Evolutionary conservation across 2,329 filamentous ascomycete genomes (phyloP).

Genomic region (Alternaria hordeiaustralica): DNA sequence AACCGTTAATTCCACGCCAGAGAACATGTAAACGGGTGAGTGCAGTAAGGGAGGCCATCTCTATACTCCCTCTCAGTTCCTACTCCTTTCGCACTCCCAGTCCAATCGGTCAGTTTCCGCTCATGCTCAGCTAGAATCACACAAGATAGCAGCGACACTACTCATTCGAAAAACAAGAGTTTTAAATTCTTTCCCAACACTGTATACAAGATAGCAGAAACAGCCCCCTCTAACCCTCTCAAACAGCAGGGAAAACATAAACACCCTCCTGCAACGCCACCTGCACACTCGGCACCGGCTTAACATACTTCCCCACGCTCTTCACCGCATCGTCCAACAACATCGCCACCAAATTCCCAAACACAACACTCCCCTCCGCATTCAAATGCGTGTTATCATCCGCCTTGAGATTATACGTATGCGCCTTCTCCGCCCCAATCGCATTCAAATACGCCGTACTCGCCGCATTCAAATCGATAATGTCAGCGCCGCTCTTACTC

Average conservation of each 20-base stretch:
- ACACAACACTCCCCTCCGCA: slow-evolving; percentile 27
- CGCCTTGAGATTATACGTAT: slow-evolving; percentile 55
- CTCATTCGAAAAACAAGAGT: too few species aligned
- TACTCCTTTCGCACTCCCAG: too few species aligned
- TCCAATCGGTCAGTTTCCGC: too few species aligned
- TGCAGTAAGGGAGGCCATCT: neutral
- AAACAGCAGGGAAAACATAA: slow-evolving; percentile 19
- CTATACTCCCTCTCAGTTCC: neutral
- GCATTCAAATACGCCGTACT: slow-evolving; percentile 58
- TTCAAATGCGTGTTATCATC: slow-evolving; percentile 33
- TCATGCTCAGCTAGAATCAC: too few species aligned
- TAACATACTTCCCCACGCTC: slow-evolving; percentile 18
- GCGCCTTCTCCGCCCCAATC: slow-evolving; percentile 57
- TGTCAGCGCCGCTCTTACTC: slow-evolving; percentile 41
- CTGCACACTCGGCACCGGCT: slow-evolving; percentile 16
- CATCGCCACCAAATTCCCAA: slow-evolving; percentile 29
- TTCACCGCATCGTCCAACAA: slow-evolving; percentile 18
- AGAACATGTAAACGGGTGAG: neutral
- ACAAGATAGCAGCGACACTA: too few species aligned
- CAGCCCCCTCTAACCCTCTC: neutral
- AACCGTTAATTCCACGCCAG: neutral
- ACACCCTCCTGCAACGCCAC: slow-evolving; percentile 16
- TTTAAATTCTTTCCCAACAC: too few species aligned
- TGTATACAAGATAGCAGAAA: neutral
- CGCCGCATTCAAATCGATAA: slow-evolving; percentile 61